Evolutionary conservation across 768 basidiomycete genomes (phyloP).

Genomic region (Boletus rubroflammeus): DNA sequence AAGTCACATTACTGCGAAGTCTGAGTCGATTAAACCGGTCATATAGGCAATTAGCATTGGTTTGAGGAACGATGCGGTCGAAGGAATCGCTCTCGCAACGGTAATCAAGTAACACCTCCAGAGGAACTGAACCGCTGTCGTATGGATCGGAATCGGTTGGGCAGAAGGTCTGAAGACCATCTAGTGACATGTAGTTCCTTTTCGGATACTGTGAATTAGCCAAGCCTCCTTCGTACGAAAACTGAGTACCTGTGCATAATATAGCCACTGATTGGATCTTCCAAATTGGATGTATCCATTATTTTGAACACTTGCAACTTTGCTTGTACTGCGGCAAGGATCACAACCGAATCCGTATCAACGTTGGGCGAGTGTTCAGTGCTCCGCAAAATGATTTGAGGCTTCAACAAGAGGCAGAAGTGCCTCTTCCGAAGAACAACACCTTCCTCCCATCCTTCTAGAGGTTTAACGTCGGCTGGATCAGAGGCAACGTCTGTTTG

Average conservation of each 20-base stretch:
- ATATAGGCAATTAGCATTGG: slow-evolving; percentile 79
- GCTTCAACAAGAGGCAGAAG: slow-evolving; percentile 84
- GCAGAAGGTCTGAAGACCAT: slow-evolving; percentile 85
- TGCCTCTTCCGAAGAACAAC: slow-evolving; percentile 68
- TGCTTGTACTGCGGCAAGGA: slow-evolving; percentile 76
- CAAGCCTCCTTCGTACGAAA: background rate
- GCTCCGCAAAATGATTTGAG: slow-evolving; percentile 79
- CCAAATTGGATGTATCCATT: slow-evolving; percentile 71
- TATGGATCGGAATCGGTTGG: slow-evolving; percentile 48
- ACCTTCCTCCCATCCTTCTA: slow-evolving; percentile 70
- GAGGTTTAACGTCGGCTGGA: slow-evolving; percentile 47
- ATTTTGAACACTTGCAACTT: slow-evolving; percentile 76
- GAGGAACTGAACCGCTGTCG: slow-evolving; percentile 64
- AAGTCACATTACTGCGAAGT: slow-evolving; percentile 66
- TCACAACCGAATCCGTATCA: slow-evolving; percentile 52
- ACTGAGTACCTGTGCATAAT: slow-evolving; percentile 73
- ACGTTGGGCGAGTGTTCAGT: slow-evolving; percentile 39
- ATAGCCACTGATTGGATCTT: slow-evolving; percentile 81
- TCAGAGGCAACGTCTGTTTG: slow-evolving; percentile 29
- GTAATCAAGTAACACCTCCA: slow-evolving; percentile 86
- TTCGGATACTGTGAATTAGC: slow-evolving; percentile 1
- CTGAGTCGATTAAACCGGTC: slow-evolving; percentile 95
- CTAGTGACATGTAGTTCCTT: slow-evolving; percentile 76
- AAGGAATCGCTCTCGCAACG: slow-evolving; percentile 79
- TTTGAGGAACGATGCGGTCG: slow-evolving; percentile 87